These are phyloP conservation scores for Gaeumannomyces tritici DNA, from an alignment of 2,329 filamentous ascomycete genomes.

Conservation along the genomic window DNA sequence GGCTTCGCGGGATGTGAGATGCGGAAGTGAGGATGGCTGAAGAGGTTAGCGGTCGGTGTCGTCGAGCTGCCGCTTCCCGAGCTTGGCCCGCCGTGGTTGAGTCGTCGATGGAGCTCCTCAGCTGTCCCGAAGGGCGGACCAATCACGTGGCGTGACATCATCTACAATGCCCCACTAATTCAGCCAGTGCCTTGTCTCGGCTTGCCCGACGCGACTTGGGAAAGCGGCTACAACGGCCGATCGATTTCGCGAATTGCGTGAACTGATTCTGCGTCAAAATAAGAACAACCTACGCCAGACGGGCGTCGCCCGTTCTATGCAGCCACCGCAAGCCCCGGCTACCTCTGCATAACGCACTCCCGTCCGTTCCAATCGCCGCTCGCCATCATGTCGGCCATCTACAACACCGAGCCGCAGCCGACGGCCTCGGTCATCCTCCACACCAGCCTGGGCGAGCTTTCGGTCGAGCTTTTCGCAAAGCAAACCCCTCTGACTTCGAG, in stretches of 20 bases:
- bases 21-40: background rate
- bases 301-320: background rate
- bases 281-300: background rate
- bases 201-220: background rate
- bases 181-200: background rate
- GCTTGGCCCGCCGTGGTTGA: background rate
- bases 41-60: background rate
- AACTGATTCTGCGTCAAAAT: background rate
- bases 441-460: conserved; percentile 81
- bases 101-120: conserved; percentile 2
- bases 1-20: background rate
- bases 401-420: conserved; percentile 90
- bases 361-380: background rate
- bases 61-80: background rate
- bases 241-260: background rate
- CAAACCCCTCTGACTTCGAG: conserved; percentile 85
- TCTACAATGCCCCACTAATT: background rate
- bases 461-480: conserved; percentile 88
- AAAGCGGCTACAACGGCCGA: too few relatives aligned
- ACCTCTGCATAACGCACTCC: background rate
- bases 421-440: conserved; percentile 87
- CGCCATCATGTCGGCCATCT: conserved; percentile 68
- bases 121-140: background rate
- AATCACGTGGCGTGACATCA: conserved; percentile 5
- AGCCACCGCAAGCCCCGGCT: background rate